These are phyloP conservation scores for Filosporella fistucella DNA, from an alignment of 495 filamentous ascomycete species.

Conservation along the genomic window DNA sequence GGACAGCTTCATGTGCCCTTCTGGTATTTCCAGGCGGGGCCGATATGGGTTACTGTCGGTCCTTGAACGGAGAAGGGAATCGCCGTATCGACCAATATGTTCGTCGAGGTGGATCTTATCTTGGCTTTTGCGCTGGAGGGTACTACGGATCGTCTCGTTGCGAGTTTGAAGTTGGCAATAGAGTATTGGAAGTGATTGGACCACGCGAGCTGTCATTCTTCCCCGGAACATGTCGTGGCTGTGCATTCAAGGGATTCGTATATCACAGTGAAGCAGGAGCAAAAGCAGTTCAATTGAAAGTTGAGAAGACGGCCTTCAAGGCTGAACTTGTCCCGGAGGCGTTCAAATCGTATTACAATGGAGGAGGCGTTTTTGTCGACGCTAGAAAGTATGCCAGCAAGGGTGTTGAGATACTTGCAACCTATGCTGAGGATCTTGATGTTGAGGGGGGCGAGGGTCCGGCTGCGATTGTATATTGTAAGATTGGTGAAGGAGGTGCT, in stretches of 20 bases:
- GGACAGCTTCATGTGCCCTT: conserved; percentile 80
- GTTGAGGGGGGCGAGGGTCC: conserved; percentile 61
- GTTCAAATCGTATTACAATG: conserved; percentile 87
- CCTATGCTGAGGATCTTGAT: conserved; percentile 69
- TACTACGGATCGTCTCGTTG: conserved; percentile 81
- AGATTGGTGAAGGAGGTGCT: conserved; percentile 76
- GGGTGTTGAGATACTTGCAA: conserved; percentile 78
- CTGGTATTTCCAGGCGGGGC: conserved; percentile 95
- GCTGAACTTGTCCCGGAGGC: conserved; percentile 35
- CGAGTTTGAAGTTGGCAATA: conserved; percentile 88
- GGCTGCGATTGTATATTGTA: conserved; percentile 84
- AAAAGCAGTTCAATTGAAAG: conserved; percentile 62
- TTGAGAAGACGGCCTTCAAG: conserved; percentile 57
- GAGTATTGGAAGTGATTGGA: conserved; percentile 79
- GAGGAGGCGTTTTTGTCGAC: conserved; percentile 92
- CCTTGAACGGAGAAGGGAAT: conserved; percentile 85
- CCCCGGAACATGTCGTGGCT: conserved; percentile 78
- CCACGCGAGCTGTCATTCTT: conserved; percentile 85
- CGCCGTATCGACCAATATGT: conserved; percentile 79
- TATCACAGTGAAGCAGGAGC: conserved; percentile 89
- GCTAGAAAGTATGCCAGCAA: conserved; percentile 53
- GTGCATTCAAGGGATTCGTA: conserved; percentile 85
- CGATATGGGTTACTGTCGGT: conserved; percentile 85
- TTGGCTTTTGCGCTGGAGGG: conserved; percentile 92
- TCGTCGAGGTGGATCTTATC: conserved; percentile 74